Conservation (phyloP, 2,329 filamentous ascomycete species). For the Raffaelea deltoideospora region DNA sequence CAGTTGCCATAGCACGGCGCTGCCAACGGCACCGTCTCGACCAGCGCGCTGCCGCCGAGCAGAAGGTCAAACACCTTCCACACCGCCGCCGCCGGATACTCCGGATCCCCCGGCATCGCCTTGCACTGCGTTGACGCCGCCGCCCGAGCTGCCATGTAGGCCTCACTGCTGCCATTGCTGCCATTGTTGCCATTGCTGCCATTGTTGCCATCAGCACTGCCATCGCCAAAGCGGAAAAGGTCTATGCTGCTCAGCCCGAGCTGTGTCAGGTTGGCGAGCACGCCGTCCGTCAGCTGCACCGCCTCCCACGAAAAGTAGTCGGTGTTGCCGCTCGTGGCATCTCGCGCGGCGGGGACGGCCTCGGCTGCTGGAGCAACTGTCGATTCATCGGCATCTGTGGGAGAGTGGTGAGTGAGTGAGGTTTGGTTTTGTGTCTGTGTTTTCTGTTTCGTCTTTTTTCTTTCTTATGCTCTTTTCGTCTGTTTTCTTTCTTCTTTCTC, state of each 20-base stretch:
- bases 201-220: neutral
- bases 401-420: no score
- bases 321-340: slow-evolving; percentile 1
- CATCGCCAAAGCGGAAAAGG: slow-evolving; percentile 7
- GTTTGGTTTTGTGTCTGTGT: no score
- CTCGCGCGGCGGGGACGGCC: neutral
- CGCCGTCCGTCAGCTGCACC: slow-evolving; percentile 8
- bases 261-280: slow-evolving; percentile 9
- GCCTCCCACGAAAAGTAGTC: slow-evolving; percentile 11
- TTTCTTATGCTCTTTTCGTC: no score
- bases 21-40: slow-evolving; percentile 37
- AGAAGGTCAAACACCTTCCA: slow-evolving; percentile 38
- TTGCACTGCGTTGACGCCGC: no score
- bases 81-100: slow-evolving; percentile 31
- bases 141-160: no score
- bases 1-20: slow-evolving; percentile 32
- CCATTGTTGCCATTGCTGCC: neutral
- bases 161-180: slow-evolving; percentile 1
- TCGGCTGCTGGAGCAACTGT: slow-evolving; percentile 8
- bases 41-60: slow-evolving; percentile 28
- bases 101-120: slow-evolving; percentile 28
- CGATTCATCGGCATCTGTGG: slow-evolving; percentile 5
- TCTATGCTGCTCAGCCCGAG: slow-evolving; percentile 6
- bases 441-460: no score
- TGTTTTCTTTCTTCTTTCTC: no score